phyloP scores from a whole-genome alignment of 179 eudicot species.

The Patellifolia procumbens region DNA sequence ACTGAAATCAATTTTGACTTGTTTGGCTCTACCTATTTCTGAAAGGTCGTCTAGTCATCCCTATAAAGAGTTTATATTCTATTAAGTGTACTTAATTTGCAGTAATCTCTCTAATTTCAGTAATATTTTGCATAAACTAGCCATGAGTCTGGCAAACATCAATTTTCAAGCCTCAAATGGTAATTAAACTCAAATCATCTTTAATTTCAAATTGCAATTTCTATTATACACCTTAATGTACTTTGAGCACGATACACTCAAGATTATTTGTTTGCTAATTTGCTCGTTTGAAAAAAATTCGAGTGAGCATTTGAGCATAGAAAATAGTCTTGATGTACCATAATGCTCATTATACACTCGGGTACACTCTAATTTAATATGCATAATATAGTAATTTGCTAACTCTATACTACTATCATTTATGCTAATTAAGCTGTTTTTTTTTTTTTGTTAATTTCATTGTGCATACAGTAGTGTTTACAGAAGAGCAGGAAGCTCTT shows the following conservation, averaged over 20 bases:
- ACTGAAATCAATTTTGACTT: neutral
- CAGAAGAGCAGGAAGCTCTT: conserved; percentile 80
- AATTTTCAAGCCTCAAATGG: conserved; percentile 29
- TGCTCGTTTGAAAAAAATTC: no score
- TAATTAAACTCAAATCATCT: neutral
- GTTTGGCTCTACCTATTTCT: neutral
- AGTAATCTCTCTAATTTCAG: neutral
- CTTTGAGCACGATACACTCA: no score
- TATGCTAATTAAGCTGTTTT: neutral
- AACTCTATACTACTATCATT: no score
- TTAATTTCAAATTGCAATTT: no score
- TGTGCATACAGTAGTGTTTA: conserved; percentile 36
- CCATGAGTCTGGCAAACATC: conserved; percentile 29
- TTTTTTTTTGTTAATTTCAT: neutral
- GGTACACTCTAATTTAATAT: no score
- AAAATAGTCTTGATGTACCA: no score
- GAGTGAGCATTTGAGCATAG: no score
- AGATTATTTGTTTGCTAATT: no score
- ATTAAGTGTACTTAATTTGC: neutral
- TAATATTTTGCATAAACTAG: neutral
- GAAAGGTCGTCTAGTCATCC: conserved; percentile 11
- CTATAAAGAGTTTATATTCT: conserved; percentile 7
- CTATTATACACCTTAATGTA: no score
- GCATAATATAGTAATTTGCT: no score
- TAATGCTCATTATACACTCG: no score